Percentiles rank a stretch among this genome's conserved stretches.
Conservation (phyloP, 2,329 filamentous ascomycete genomes). For the Gliomastix tumulicola region DNA sequence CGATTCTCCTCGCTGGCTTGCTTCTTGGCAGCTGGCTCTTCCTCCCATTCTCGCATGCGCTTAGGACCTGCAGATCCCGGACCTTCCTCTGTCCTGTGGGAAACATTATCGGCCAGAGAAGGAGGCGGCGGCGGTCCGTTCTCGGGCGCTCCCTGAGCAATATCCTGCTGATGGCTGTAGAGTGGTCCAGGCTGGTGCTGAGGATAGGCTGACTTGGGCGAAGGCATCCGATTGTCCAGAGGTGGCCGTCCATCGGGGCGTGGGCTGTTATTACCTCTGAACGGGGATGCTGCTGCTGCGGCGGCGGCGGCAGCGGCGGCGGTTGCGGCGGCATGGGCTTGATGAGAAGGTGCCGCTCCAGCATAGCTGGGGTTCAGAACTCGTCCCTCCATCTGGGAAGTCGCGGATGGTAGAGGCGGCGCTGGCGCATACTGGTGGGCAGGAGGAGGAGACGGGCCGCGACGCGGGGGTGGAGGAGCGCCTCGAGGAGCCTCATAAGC, state of each 20-base stretch:
- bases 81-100: conserved; percentile 58
- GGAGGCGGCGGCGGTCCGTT: conserved; percentile 44
- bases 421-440: conserved; percentile 46
- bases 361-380: conserved; percentile 54
- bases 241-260: conserved; percentile 77
- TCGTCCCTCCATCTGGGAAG: conserved; percentile 35
- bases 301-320: conserved; percentile 26
- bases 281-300: conserved; percentile 54
- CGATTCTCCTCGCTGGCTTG: conserved; percentile 82
- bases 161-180: conserved; percentile 68
- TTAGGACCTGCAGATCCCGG: conserved; percentile 76
- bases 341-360: conserved; percentile 41
- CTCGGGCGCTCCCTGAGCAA: conserved; percentile 56
- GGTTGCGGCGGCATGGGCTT: conserved; percentile 26
- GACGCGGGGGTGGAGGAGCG: conserved; percentile 27
- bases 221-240: conserved; percentile 80
- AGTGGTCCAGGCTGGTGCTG: conserved; percentile 54
- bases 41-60: conserved; percentile 87
- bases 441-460: conserved; percentile 48
- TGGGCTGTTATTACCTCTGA: conserved; percentile 66
- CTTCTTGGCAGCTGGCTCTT: conserved; percentile 74
- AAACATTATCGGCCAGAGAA: conserved; percentile 56
- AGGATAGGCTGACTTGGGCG: conserved; percentile 80
- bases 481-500: conserved; percentile 49
- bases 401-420: conserved; percentile 40